A percentile compares a stretch with the other conserved stretches of the same genome.
Evolutionary conservation across 1,284 basidiomycete species (phyloP).

Genomic region (Sanghuangporus baumii): DNA sequence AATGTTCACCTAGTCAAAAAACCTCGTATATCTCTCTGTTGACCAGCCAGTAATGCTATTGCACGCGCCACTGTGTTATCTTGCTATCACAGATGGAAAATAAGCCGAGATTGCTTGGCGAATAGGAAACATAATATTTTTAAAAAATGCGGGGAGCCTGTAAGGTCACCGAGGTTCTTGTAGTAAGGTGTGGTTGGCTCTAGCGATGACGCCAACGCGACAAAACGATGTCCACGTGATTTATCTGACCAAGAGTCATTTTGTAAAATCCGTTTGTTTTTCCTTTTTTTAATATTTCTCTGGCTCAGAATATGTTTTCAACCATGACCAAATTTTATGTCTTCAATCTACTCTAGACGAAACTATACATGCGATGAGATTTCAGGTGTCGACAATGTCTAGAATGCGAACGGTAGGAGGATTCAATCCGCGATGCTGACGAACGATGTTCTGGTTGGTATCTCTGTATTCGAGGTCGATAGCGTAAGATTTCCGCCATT

Average conservation of each 20-base stretch:
- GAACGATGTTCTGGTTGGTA: conserved; percentile 49
- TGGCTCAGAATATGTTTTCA: neutral
- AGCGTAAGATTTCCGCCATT: conserved; percentile 45
- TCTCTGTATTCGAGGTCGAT: conserved; percentile 44
- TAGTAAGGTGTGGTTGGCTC: neutral
- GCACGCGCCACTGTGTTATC: neutral
- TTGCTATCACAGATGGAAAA: neutral
- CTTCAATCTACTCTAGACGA: neutral
- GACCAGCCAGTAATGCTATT: neutral
- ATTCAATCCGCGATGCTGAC: conserved; percentile 31
- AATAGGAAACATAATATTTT: neutral
- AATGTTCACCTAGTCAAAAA: too few species aligned
- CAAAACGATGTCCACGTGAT: neutral
- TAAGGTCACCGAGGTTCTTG: neutral
- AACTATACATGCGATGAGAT: neutral
- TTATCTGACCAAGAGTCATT: neutral
- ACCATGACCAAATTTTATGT: too few species aligned
- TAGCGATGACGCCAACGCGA: neutral
- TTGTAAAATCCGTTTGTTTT: neutral
- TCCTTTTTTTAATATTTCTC: neutral
- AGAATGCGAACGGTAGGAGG: neutral
- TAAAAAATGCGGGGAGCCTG: neutral
- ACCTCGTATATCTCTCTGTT: neutral
- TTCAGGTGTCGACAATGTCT: neutral
- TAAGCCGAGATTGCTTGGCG: neutral